These are phyloP conservation scores for Pachyrhizus erosus DNA, from an alignment of 306 rosid species.

Conservation along the genomic window DNA sequence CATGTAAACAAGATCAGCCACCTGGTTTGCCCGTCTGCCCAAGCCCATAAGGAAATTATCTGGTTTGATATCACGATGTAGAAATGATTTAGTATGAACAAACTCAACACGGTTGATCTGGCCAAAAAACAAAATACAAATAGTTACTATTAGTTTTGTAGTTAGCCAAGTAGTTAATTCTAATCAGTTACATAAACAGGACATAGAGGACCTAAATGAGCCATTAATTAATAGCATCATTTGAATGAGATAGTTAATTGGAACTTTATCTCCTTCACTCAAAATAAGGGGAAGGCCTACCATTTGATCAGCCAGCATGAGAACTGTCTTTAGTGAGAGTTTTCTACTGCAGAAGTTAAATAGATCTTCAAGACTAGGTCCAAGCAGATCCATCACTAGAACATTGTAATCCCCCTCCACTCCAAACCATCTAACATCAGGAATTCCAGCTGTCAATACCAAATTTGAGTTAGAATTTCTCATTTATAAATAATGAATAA, in stretches of 20 bases:
- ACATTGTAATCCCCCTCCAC: constrained; percentile 93
- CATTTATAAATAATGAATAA: constrained; percentile 3
- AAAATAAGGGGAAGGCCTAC: constrained; percentile 44
- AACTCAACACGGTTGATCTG: constrained; percentile 91
- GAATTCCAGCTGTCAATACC: constrained; percentile 77
- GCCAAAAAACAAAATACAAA: constrained; percentile 11
- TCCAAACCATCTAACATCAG: constrained; percentile 89
- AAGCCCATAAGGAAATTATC: constrained; percentile 94
- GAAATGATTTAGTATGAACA: constrained; percentile 83
- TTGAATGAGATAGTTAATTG: not conserved
- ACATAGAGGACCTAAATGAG: not conserved
- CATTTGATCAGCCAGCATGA: constrained; percentile 97
- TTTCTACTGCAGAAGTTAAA: constrained; percentile 91
- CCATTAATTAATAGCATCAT: not conserved
- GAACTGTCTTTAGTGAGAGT: constrained; percentile 87
- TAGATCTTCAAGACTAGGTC: constrained; percentile 95
- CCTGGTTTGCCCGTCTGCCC: constrained; percentile 95
- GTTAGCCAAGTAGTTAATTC: not conserved
- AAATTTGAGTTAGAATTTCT: constrained; percentile 25
- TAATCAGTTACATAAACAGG: not conserved
- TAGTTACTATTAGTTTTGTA: not conserved
- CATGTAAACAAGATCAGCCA: constrained; percentile 27
- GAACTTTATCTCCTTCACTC: constrained; percentile 5
- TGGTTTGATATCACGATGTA: constrained; percentile 92
- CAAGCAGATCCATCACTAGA: constrained; percentile 90